These are phyloP conservation scores for Cyberlindnera euphorbiiphila DNA, from an alignment of 805 yeast species.

Conservation along the genomic window DNA sequence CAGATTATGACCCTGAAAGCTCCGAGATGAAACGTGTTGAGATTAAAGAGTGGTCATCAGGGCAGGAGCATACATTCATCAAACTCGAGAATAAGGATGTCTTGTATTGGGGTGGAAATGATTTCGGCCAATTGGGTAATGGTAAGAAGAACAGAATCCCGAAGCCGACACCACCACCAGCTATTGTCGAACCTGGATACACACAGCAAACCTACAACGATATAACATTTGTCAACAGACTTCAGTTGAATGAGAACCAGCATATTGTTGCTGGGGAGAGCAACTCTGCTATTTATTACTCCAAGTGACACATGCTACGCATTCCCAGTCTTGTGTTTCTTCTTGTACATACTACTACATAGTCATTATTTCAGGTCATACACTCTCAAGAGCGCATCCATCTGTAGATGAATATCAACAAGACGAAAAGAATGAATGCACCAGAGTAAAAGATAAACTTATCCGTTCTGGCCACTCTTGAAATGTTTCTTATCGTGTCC, in stretches of 20 bases:
- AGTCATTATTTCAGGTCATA: not conserved
- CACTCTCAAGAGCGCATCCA: conserved; percentile 40
- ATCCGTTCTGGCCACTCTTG: conserved; percentile 79
- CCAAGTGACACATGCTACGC: conserved; percentile 11
- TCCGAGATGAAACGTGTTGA: conserved; percentile 41
- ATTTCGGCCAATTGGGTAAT: conserved; percentile 77
- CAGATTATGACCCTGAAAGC: conserved; percentile 50
- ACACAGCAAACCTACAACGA: conserved; percentile 30
- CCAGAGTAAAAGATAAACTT: conserved; percentile 83
- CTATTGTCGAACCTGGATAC: conserved; percentile 50
- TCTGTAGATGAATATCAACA: conserved; percentile 63
- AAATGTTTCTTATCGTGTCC: conserved; percentile 75
- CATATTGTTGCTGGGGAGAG: conserved; percentile 58
- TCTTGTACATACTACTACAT: conserved; percentile 1
- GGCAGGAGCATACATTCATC: conserved; percentile 61
- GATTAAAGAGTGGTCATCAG: conserved; percentile 52
- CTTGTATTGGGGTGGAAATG: conserved; percentile 81
- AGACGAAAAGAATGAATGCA: conserved; percentile 53
- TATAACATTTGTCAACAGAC: conserved; percentile 38
- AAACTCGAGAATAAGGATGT: conserved; percentile 62
- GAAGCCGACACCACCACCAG: conserved; percentile 51
- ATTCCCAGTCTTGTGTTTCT: too few species aligned
- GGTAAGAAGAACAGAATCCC: conserved; percentile 64
- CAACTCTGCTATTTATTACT: conserved; percentile 62
- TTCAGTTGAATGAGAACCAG: conserved; percentile 50